phyloP scores from a whole-genome alignment of 1,139 yeast species.

The Nakaseomyces glabratus region DNA sequence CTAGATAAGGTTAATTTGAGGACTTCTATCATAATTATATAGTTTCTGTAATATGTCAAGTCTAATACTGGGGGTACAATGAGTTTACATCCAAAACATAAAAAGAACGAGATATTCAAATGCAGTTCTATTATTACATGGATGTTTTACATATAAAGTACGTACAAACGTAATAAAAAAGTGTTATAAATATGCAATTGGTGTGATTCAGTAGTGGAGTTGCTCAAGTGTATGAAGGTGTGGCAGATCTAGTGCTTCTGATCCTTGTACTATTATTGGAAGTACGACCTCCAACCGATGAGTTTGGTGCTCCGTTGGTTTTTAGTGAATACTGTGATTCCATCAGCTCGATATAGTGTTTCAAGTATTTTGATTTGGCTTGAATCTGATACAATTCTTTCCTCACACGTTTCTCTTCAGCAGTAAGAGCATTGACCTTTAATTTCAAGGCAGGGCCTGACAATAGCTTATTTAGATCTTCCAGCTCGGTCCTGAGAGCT shows the following conservation, averaged over 20 bases:
- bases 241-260: slow-evolving; percentile 19
- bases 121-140: no score
- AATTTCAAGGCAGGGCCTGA: background rate
- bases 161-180: no score
- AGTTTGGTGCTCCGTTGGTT: slow-evolving; percentile 4
- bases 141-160: no score
- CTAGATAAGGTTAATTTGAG: no score
- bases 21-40: no score
- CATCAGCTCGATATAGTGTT: slow-evolving; percentile 18
- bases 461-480: slow-evolving; percentile 2
- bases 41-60: no score
- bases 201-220: no score
- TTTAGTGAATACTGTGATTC: slow-evolving; percentile 16
- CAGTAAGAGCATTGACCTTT: slow-evolving; percentile 37
- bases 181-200: no score
- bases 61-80: no score
- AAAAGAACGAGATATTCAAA: no score
- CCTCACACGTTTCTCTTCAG: slow-evolving; percentile 30
- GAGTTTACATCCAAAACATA: no score
- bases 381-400: slow-evolving; percentile 13
- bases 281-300: slow-evolving; percentile 6
- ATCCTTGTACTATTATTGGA: slow-evolving; percentile 11
- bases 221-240: slow-evolving; percentile 22
- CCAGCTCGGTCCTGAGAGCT: slow-evolving; percentile 14
- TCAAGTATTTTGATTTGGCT: slow-evolving; percentile 17